phyloP scores from a whole-genome alignment of 441 rosid genomes.

The Gossypium aridum region DNA sequence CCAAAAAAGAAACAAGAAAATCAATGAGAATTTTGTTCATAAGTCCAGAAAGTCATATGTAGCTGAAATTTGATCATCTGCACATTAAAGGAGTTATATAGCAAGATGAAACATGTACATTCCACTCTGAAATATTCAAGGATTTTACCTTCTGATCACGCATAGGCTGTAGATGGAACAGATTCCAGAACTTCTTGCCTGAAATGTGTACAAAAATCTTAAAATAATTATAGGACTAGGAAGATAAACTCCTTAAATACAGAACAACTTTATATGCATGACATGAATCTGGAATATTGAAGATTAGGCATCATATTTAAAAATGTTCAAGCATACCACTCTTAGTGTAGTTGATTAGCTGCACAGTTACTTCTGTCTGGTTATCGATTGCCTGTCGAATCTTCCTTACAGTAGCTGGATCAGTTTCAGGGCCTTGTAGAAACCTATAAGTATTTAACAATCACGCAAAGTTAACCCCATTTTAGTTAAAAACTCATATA shows the following conservation, averaged over 20 bases:
- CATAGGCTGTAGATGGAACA: slow-evolving; percentile 98
- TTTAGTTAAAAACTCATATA: neutral
- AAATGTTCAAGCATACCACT: slow-evolving; percentile 42
- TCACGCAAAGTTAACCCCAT: neutral
- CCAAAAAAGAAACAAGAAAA: neutral
- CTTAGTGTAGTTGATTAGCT: slow-evolving; percentile 93
- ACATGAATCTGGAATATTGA: neutral
- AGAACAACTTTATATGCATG: neutral
- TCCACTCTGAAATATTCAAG: neutral
- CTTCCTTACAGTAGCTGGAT: slow-evolving; percentile 84
- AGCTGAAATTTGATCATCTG: neutral
- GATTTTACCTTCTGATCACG: slow-evolving; percentile 91
- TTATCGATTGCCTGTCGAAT: slow-evolving; percentile 84
- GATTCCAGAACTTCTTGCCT: slow-evolving; percentile 99
- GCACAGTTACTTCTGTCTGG: slow-evolving; percentile 89
- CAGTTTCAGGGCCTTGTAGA: slow-evolving; percentile 98
- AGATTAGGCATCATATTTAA: neutral
- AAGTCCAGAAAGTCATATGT: no score
- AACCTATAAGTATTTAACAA: slow-evolving; percentile 39
- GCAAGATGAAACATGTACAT: neutral
- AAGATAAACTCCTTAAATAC: no score
- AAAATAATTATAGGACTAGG: neutral
- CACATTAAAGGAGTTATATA: neutral
- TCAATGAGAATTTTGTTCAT: no score
- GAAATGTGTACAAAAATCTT: slow-evolving; percentile 8